Base-by-base conservation (phyloP, 2,329 filamentous ascomycete species). In the Peltaster fructicola region DNA sequence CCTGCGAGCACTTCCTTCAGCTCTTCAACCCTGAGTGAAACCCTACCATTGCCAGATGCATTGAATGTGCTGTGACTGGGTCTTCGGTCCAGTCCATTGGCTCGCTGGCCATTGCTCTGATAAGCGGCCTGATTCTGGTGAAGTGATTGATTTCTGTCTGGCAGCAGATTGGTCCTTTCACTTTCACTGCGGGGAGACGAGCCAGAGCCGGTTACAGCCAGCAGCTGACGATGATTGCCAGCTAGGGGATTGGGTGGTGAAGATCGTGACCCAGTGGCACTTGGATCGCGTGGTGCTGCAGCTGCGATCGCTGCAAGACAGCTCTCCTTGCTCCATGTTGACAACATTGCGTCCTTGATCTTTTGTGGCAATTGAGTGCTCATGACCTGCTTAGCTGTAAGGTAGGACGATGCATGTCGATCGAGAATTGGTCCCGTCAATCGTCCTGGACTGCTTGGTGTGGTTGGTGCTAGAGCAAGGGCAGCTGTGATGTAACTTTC, bases 291-390 rank as follows among this genome's bases (percentile, higher is more conserved):
- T 39, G 72, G 72, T 11, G 30, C 34, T 24, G 33, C 31, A 30
- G 59, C 68, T 30, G 76, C 69, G 23, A 79, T 63, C 17, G 67
- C 61, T 7, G 72, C 65, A 25, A 88, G 56, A 15, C 76, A 77
- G 8, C 59, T 53, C 12, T 91, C 82, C 42, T 73, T 72, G 18
- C 70, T 75, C 85, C 85, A 93, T 23, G 78, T 68, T 11, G 66
- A 59, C 29, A 81, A 55, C 65, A 93, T 35, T 6, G 31, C 33
- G 8, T 30, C 27, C 21, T 30, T 30, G 12, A 25, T 29, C 23
- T 25, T 35, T 4, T 25, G 24, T 9, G 35, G 17, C 8, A 37
- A 17, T 20, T 13, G 26, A 20, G 24, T 29, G 23, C 20, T 18
- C 15, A 18, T 10, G 5, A 21, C 20, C 17, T 25, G 19, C 23